Base-by-base conservation (phyloP, 2,329 filamentous ascomycete species). In the Knufia fluminis region DNA sequence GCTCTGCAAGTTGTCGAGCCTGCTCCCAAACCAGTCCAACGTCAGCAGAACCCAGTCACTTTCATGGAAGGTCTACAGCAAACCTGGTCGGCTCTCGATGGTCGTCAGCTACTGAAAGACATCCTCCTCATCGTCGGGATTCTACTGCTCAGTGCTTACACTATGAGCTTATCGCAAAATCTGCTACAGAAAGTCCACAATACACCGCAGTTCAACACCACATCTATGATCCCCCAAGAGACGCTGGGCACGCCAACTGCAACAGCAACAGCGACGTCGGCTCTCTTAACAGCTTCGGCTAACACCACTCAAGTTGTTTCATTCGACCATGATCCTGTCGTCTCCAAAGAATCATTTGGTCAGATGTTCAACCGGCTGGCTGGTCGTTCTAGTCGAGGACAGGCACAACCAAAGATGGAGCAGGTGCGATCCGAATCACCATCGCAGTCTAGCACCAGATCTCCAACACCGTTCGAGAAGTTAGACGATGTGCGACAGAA, bases 361-460 rank as follows among this genome's bases (percentile, higher is more conserved):
- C 45, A 48, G 16, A 33, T 48, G 20, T 48, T 17, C 33, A 19
- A 48, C 19, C 20, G 33, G 14, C 20, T 48, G 12, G 28, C 35
- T 4, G 45, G 45, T 26, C 33, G 35, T 16, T 2, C 45, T 12
- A 10, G 17, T 17, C 17, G 14, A 12, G 24, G 28, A n/a, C 2
- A 48, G 20, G 33, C 24, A 8, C 12, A 35, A 16, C 4, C 17
- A 22, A 8, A 3, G 16, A 17, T 22, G 40, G 33, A 38, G 8
- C 14, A 39, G 33, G 16, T 24, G 9, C 10, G n/a, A n/a, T 24
- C 31, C 17, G 19, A 36, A 7, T n/a, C n/a, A 16, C 16, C 4
- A 22, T 4, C 16, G 38, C 10, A 41, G 17, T 10, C 3, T 19
- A 14, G 6, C 17, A 22, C 28, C 28, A 12, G 16, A 14, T n/a